Percentiles rank a stretch among this genome's conserved stretches.
Evolutionary conservation across 768 basidiomycete species (phyloP).

Genomic region (Leccinum imitatum): DNA sequence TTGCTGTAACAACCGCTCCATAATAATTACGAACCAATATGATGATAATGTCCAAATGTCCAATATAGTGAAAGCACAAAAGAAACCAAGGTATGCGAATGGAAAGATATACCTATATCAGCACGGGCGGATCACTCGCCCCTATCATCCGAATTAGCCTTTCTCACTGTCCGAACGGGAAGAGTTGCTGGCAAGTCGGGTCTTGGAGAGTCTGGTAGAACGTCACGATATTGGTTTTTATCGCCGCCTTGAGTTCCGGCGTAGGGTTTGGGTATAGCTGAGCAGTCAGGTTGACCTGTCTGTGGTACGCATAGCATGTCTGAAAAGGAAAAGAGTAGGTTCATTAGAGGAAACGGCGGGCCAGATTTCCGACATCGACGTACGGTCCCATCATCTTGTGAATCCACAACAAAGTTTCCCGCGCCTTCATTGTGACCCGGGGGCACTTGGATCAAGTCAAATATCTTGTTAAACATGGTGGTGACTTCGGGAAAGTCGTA

Average conservation of each 20-base stretch:
- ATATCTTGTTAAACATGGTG: constrained; percentile 2
- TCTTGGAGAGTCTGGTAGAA: constrained; percentile 15
- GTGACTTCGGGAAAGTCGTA: constrained; percentile 3
- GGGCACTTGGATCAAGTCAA: not conserved
- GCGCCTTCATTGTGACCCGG: constrained; percentile 22
- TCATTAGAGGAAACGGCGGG: constrained; percentile 1
- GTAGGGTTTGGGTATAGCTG: constrained; percentile 24
- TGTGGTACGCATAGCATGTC: constrained; percentile 22
- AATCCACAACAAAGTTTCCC: constrained; percentile 16
- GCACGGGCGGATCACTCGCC: not conserved
- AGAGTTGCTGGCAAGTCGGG: constrained; percentile 14
- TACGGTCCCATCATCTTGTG: constrained; percentile 12
- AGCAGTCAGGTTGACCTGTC: constrained; percentile 20
- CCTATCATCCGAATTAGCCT: not conserved
- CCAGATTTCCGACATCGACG: not conserved
- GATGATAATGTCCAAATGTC: too few species aligned
- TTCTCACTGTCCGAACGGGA: constrained; percentile 19
- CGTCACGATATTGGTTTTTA: constrained; percentile 21
- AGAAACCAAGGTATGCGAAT: too few species aligned
- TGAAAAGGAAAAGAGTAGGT: not conserved
- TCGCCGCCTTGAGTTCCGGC: constrained; percentile 18
- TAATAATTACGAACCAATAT: too few species aligned
- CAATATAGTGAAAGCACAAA: too few species aligned
- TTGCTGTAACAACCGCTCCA: too few species aligned
- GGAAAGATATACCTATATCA: constrained; percentile 3